Conservation (phyloP, 306 rosid genomes). For the Argentina anserina region DNA sequence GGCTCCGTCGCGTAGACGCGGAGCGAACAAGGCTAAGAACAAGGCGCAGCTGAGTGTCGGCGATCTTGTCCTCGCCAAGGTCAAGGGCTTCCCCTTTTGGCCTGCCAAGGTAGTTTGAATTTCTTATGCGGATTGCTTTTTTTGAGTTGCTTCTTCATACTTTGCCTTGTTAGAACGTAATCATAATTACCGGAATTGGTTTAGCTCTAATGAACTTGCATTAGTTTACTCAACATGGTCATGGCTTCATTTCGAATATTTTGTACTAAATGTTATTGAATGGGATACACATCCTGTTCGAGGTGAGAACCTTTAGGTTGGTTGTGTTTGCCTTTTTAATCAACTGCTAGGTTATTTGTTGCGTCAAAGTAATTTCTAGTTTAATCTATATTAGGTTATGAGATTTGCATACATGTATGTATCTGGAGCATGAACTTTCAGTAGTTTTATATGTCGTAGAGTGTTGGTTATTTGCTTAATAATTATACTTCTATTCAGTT, state of each 20-base stretch:
- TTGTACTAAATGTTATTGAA: not conserved
- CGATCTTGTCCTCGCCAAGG: slow-evolving; percentile 99
- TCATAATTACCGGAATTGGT: not conserved
- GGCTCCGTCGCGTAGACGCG: slow-evolving; percentile 98
- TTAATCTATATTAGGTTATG: not conserved
- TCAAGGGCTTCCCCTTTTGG: slow-evolving; percentile 97
- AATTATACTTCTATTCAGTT: not conserved
- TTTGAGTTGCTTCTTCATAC: slow-evolving; percentile 2
- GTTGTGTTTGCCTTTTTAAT: not conserved
- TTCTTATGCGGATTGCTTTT: not conserved
- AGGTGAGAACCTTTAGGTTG: not conserved
- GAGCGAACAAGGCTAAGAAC: slow-evolving; percentile 63
- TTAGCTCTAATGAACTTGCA: not conserved
- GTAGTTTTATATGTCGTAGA: not conserved
- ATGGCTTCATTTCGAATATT: not conserved
- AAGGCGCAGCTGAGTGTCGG: slow-evolving; percentile 72
- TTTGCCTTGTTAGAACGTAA: not conserved
- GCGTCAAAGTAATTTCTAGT: not conserved
- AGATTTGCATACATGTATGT: not conserved
- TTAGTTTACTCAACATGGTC: not conserved
- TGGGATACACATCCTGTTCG: not conserved
- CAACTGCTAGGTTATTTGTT: not conserved
- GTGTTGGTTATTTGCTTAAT: not conserved
- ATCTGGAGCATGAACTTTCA: not conserved
- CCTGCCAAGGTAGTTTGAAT: slow-evolving; percentile 78